These are phyloP conservation scores for Cordyceps farinosa DNA, from an alignment of 2,329 filamentous ascomycete genomes.

Conservation along the genomic window DNA sequence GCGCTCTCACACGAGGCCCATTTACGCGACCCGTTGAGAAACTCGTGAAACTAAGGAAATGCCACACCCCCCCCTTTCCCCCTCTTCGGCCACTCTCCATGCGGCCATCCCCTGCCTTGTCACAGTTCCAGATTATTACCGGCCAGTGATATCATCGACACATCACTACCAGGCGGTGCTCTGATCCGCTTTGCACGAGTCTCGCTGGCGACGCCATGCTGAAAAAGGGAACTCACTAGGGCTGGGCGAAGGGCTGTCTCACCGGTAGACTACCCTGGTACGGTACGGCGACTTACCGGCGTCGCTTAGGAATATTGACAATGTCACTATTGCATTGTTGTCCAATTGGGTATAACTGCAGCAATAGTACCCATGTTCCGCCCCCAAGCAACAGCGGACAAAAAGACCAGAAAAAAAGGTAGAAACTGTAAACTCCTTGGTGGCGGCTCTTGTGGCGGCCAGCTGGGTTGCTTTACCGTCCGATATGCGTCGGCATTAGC, in stretches of 20 bases:
- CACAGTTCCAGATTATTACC: slow-evolving; percentile 18
- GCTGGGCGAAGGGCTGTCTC: neutral
- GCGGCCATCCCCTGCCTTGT: slow-evolving; percentile 16
- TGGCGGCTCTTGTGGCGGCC: neutral
- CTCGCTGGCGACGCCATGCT: neutral
- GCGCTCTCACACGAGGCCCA: neutral
- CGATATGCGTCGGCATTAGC: neutral
- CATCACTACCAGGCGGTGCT: neutral
- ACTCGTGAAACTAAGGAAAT: neutral
- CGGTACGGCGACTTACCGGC: neutral
- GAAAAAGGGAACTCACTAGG: neutral
- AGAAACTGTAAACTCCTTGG: neutral
- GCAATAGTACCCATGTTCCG: slow-evolving; percentile 13
- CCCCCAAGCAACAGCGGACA: slow-evolving; percentile 4
- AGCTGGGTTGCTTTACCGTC: slow-evolving; percentile 2
- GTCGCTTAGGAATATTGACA: neutral
- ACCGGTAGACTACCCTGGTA: neutral
- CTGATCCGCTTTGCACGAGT: neutral
- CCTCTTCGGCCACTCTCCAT: neutral
- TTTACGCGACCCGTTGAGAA: slow-evolving; percentile 1
- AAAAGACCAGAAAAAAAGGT: neutral
- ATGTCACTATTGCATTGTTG: slow-evolving; percentile 1
- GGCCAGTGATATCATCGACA: slow-evolving; percentile 12
- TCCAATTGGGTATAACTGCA: neutral
- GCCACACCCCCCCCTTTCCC: neutral